phyloP scores from a whole-genome alignment of 305 asterid genomes.

The Fraxinus velutina region DNA sequence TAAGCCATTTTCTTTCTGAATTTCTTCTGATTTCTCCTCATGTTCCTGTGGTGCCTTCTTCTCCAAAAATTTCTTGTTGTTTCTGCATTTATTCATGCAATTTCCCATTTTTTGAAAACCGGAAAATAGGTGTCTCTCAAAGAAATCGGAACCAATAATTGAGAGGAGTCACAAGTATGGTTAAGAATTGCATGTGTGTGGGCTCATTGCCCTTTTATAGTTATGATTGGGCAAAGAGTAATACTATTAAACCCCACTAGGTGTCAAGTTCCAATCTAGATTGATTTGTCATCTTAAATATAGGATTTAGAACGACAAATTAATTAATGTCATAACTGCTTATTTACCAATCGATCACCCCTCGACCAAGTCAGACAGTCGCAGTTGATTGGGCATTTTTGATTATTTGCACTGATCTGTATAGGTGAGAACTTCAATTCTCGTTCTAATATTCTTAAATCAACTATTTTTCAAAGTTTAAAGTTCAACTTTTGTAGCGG shows the following conservation, averaged over 20 bases:
- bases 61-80: background rate
- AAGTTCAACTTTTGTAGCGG: background rate
- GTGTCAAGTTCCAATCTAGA: too few species aligned
- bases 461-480: background rate
- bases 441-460: background rate
- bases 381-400: background rate
- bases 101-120: background rate
- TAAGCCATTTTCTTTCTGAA: background rate
- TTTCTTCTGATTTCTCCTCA: background rate
- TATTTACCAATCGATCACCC: background rate
- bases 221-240: background rate
- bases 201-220: constrained; percentile 4
- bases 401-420: background rate
- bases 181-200: constrained; percentile 15
- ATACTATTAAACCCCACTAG: background rate
- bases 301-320: background rate
- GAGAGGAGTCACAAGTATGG: background rate
- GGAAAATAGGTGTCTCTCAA: background rate
- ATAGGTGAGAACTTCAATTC: background rate
- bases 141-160: background rate
- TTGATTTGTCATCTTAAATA: background rate
- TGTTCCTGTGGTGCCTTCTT: background rate
- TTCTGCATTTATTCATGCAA: background rate
- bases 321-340: background rate
- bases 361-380: background rate